Evolutionary conservation across 768 basidiomycete species (phyloP), one percentile per base, ranked within the genome.

Genomic region (Hortiboletus flavorubellus): DNA sequence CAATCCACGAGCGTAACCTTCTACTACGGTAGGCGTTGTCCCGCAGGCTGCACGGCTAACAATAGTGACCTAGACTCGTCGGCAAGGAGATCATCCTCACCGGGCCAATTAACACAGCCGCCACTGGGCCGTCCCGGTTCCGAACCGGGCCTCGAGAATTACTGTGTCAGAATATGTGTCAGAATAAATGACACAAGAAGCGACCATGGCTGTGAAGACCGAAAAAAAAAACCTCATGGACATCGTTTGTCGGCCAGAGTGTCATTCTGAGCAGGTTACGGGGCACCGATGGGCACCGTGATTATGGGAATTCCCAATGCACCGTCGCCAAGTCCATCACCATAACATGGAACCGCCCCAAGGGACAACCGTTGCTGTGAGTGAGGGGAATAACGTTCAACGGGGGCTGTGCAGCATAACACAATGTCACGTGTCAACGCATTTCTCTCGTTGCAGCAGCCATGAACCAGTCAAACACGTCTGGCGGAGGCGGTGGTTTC

Each of bases 41-140:
- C 49, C 59, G 48, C 58, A 60, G 44, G 56, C 51, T 58, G 62
- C 64, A 54, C 54, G 68, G 68, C 70, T 69, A 73, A 73, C 66
- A 72, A 73, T 70, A 73, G 73, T 68, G 67, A 76, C 75, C 75
- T 75, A 76, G 71, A 70, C 69, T 69, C 68, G 84, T 86, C 80
- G 82, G 80, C 84, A 85, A 84, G 84, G 83, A 60, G 80, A 85
- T 73, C 50, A 38, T 56, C 59, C 56, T 54, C 58, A 30, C 58
- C 34, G 50, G 51, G 26, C 23, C 42, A 56, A 57, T 53, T 18
- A 33, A 54, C 66, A 69, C 65, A 47, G 64, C 66, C 44, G 45
- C 52, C 26, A 42, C 47, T 54, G 47, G n/a, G 4, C 47, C 43
- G 45, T 37, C 33, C 58, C 64, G 59, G 58, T 40, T 46, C 65